phyloP scores from a whole-genome alignment of 2,329 filamentous ascomycete genomes.

The Colletotrichum endophyticum region DNA sequence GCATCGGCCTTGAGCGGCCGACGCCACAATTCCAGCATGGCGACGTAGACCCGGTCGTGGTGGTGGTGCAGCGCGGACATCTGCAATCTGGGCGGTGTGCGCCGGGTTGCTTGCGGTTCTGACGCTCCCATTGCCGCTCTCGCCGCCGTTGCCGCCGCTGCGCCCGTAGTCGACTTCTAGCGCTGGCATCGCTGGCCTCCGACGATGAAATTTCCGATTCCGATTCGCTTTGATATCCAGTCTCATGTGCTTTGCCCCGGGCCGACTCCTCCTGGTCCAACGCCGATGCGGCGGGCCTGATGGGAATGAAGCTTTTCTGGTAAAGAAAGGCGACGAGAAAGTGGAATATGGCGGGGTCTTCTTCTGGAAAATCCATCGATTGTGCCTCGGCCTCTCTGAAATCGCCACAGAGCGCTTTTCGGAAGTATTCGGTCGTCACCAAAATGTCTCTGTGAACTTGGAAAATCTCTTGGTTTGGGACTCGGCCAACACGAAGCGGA shows the following conservation, averaged over 20 bases:
- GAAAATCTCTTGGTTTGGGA: conserved; percentile 48
- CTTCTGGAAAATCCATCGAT: conserved; percentile 53
- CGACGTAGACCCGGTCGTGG: conserved; percentile 27
- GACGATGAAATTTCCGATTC: conserved; percentile 37
- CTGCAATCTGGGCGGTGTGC: conserved; percentile 48
- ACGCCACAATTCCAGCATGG: conserved; percentile 49
- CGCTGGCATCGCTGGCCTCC: conserved; percentile 39
- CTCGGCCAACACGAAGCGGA: conserved; percentile 46
- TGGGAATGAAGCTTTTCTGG: conserved; percentile 50
- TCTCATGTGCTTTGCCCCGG: conserved; percentile 46
- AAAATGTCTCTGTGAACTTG: conserved; percentile 54
- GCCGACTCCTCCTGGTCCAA: conserved; percentile 42
- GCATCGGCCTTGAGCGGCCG: conserved; percentile 31
- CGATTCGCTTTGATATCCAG: conserved; percentile 33
- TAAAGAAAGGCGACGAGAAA: conserved; percentile 57
- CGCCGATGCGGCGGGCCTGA: conserved; percentile 45
- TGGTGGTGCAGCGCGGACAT: conserved; percentile 43
- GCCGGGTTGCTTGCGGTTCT: conserved; percentile 48
- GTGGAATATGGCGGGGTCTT: conserved; percentile 55
- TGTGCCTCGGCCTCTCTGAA: conserved; percentile 52
- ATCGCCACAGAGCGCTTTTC: conserved; percentile 50
- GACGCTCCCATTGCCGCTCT: conserved; percentile 39
- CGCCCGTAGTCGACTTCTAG: conserved; percentile 34
- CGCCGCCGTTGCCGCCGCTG: conserved; percentile 38
- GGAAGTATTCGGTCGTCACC: conserved; percentile 52